A percentile compares a stretch with the other conserved stretches of the same genome.
Conservation (phyloP, 1,139 yeast species). For the Debaryomyces sp. region DNA sequence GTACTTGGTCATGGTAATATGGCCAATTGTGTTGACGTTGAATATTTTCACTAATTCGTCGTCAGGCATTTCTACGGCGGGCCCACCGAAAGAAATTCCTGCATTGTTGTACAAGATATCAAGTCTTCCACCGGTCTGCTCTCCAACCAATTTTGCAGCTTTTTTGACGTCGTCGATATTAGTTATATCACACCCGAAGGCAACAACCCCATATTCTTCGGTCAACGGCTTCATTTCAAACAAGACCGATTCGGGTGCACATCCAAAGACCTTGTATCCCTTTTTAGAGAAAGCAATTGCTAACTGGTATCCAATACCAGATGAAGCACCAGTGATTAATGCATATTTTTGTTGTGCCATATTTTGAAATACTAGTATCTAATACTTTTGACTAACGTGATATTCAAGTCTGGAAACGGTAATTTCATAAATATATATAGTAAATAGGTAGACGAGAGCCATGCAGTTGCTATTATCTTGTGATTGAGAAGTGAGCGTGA, state of each 20-base stretch:
- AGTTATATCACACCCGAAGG: slow-evolving; percentile 37
- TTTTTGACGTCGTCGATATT: slow-evolving; percentile 27
- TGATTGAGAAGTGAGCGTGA: background rate
- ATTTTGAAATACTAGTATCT: background rate
- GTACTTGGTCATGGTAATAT: slow-evolving; percentile 39
- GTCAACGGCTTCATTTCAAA: slow-evolving; percentile 31
- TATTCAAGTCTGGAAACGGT: background rate
- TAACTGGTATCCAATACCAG: slow-evolving; percentile 42
- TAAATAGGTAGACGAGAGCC: background rate
- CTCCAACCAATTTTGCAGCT: slow-evolving; percentile 24
- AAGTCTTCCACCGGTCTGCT: slow-evolving; percentile 30
- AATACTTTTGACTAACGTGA: background rate
- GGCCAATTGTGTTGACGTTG: slow-evolving; percentile 41
- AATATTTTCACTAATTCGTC: slow-evolving; percentile 24
- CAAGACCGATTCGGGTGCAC: slow-evolving; percentile 28
- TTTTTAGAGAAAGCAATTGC: slow-evolving; percentile 28
- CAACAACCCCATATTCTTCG: slow-evolving; percentile 29
- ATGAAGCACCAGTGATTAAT: slow-evolving; percentile 42
- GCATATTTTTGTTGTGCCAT: slow-evolving; percentile 22
- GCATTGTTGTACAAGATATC: slow-evolving; percentile 40
- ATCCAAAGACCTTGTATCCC: slow-evolving; percentile 40
- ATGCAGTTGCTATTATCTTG: background rate
- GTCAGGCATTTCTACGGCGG: slow-evolving; percentile 36
- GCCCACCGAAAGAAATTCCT: slow-evolving; percentile 34
- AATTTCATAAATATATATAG: background rate